Percentiles rank a stretch among this genome's conserved stretches.
These are phyloP conservation scores for Peronospora tabacina DNA, from an alignment of 352 stramenopile genomes.

Conservation along the genomic window DNA sequence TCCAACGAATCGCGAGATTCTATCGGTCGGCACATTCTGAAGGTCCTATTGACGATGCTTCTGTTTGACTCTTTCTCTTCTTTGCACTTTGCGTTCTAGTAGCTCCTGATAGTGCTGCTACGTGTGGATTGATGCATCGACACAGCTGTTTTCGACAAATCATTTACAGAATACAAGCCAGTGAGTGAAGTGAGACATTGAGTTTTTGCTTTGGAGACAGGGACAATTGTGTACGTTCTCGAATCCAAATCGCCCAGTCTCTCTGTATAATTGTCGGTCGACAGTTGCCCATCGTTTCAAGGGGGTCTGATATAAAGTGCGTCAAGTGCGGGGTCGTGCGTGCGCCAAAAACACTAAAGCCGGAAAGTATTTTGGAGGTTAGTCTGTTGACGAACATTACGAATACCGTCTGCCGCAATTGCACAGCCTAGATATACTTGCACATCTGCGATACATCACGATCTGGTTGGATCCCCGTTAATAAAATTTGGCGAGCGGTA, in stretches of 20 bases:
- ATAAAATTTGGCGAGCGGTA: no score
- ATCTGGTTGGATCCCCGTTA: no score
- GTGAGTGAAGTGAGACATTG: background rate
- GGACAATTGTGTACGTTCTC: no score
- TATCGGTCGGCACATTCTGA: slow-evolving; percentile 73
- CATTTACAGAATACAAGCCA: slow-evolving; percentile 7
- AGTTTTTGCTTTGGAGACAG: no score
- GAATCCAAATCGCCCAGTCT: no score
- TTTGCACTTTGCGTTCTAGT: slow-evolving; percentile 31
- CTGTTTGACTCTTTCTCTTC: slow-evolving; percentile 25
- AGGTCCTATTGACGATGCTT: slow-evolving; percentile 10
- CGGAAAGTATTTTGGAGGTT: background rate
- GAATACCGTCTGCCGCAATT: background rate
- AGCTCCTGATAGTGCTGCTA: slow-evolving; percentile 3
- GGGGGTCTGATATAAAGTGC: background rate
- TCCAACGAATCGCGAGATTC: slow-evolving; percentile 76
- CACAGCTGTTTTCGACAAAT: slow-evolving; percentile 8
- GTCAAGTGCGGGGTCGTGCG: background rate
- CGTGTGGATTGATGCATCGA: slow-evolving; percentile 4
- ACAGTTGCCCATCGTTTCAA: no score
- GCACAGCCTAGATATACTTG: background rate
- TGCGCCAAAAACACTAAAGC: background rate
- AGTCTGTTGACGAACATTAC: background rate
- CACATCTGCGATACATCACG: background rate
- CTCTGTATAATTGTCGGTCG: no score